These are phyloP conservation scores for Eucalyptus pumila DNA, from an alignment of 345 rosid genomes.

Conservation along the genomic window DNA sequence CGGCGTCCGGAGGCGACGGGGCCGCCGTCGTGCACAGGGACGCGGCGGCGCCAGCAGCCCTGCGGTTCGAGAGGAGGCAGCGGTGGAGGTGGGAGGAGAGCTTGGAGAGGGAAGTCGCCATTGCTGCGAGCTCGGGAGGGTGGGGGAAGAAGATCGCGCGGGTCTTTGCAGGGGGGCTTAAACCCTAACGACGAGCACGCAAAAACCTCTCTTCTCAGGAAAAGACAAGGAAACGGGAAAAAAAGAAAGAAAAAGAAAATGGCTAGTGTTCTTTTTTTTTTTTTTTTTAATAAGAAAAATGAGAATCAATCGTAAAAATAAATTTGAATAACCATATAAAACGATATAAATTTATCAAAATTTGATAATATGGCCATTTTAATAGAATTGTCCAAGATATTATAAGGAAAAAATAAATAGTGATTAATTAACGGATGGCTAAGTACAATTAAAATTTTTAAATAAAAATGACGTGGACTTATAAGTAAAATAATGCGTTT, in stretches of 20 bases:
- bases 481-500: rapidly evolving
- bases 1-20: neutral
- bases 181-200: neutral
- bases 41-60: slow-evolving; percentile 10
- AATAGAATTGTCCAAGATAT: neutral
- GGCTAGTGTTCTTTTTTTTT: neutral
- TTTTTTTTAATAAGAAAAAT: no score
- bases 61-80: slow-evolving; percentile 30
- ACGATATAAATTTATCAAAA: no score
- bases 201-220: neutral
- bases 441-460: neutral
- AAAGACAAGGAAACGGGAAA: neutral
- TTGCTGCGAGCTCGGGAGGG: neutral
- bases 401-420: no score
- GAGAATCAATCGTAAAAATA: neutral
- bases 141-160: neutral
- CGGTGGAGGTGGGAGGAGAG: slow-evolving; percentile 42
- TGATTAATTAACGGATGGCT: neutral
- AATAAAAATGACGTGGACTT: neutral
- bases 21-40: slow-evolving; percentile 33
- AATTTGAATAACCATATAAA: no score
- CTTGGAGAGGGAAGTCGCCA: slow-evolving; percentile 37
- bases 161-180: neutral
- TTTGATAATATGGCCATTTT: neutral
- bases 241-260: neutral